phyloP scores from a whole-genome alignment of 805 yeast genomes.

The Candida loeiensis region DNA sequence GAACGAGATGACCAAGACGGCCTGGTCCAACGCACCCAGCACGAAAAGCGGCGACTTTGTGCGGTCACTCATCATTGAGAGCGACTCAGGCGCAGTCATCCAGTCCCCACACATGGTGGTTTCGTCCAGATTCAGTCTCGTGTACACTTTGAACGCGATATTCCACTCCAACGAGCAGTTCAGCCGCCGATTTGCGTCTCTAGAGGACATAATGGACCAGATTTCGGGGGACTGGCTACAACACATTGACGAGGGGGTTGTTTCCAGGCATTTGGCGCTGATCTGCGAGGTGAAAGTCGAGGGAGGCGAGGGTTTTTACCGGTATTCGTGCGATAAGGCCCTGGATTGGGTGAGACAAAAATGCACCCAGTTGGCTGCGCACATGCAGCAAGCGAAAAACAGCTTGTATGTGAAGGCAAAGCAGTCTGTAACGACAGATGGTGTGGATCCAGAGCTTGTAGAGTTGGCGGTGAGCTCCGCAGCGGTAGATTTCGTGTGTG shows the following conservation, averaged over 20 bases:
- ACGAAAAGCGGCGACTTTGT: constrained; percentile 6
- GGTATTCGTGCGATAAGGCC: constrained; percentile 39
- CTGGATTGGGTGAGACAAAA: constrained; percentile 36
- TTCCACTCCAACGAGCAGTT: constrained; percentile 25
- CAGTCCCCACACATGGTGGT: constrained; percentile 41
- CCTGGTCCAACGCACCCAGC: not conserved
- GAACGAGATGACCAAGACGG: constrained; percentile 5
- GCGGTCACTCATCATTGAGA: constrained; percentile 4
- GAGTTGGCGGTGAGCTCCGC: constrained; percentile 33
- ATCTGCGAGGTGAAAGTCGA: constrained; percentile 33
- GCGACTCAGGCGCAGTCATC: constrained; percentile 32
- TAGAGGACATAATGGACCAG: constrained; percentile 45
- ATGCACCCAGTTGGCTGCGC: constrained; percentile 28
- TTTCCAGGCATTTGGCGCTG: constrained; percentile 5
- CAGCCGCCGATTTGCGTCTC: constrained; percentile 28
- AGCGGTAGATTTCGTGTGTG: constrained; percentile 47
- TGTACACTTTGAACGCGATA: constrained; percentile 37
- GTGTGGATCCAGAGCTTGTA: constrained; percentile 34
- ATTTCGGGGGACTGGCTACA: constrained; percentile 28
- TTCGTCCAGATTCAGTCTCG: constrained; percentile 38
- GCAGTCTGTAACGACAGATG: constrained; percentile 4
- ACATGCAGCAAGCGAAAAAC: constrained; percentile 22
- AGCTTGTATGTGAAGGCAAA: constrained; percentile 4
- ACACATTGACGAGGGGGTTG: constrained; percentile 18
- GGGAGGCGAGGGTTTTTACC: constrained; percentile 35